These are phyloP conservation scores for Hirsutella minnesotensis DNA, from an alignment of 2,329 filamentous ascomycete genomes.

Conservation along the genomic window DNA sequence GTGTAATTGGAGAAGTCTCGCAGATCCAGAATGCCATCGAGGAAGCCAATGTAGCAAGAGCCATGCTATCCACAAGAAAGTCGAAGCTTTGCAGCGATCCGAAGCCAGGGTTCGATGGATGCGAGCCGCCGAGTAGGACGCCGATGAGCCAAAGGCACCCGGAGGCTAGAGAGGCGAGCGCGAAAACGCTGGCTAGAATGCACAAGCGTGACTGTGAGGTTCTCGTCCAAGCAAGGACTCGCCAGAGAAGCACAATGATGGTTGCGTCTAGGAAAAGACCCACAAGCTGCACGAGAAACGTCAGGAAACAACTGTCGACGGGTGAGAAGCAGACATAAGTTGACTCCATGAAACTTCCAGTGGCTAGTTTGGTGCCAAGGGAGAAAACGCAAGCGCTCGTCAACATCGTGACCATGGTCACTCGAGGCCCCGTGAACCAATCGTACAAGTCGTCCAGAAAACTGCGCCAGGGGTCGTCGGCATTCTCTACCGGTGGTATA, in stretches of 20 bases:
- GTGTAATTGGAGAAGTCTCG: constrained; percentile 31
- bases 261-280: constrained; percentile 33
- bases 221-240: constrained; percentile 37
- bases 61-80: constrained; percentile 33
- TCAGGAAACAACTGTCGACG: constrained; percentile 23
- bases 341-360: constrained; percentile 27
- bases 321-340: constrained; percentile 38
- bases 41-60: constrained; percentile 30
- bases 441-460: constrained; percentile 33
- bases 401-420: constrained; percentile 22
- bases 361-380: constrained; percentile 28
- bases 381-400: constrained; percentile 26
- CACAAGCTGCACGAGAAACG: constrained; percentile 28
- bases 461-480: constrained; percentile 36
- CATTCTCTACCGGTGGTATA: constrained; percentile 17
- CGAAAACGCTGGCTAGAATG: constrained; percentile 29
- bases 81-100: constrained; percentile 36
- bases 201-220: constrained; percentile 35
- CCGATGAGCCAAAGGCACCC: constrained; percentile 23
- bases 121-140: constrained; percentile 15
- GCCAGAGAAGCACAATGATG: constrained; percentile 37
- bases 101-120: constrained; percentile 18
- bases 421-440: constrained; percentile 33
- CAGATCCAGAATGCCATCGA: constrained; percentile 34
- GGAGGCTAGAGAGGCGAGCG: constrained; percentile 26